Base-by-base conservation (phyloP, 768 basidiomycete species). In the Russula earlei region DNA sequence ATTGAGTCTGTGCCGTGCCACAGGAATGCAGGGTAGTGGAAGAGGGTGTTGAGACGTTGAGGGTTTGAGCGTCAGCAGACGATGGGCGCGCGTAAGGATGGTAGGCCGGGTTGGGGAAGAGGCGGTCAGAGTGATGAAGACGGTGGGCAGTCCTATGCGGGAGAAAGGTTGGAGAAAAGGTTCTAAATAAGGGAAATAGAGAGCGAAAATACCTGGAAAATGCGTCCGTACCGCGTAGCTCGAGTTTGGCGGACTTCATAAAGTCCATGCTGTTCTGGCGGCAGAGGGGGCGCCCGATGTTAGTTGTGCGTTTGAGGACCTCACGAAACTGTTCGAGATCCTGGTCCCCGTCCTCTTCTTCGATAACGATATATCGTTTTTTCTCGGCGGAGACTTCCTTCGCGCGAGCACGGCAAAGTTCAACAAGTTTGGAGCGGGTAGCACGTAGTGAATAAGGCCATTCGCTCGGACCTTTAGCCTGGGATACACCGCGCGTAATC, bases 241-340 rank as follows among this genome's bases (percentile, higher is more conserved):
- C 69, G 38, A 71, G 73, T 49, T 75, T 74, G 29, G 76, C 68
- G 11, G 67, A 68, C 56, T 77, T 79, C 70, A 91, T 80, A 61
- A 89, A 90, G 65, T 91, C 89, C 89, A 91, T 91, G 67, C 87
- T 88, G 22, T 87, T 87, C 72, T 88, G 87, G 55, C 85, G 76
- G 69, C 87, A 87, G 24, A 89, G 72, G 17, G 82, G 82, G 17
- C 82, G 78, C 53, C 74, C 75, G 19, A 61, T 74, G 66, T 77
- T 77, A 42, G 77, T 77, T 5, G 76, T 77, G 48, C 67, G 66
- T 54, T 76, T 74, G 31, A 78, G 69, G 25, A 76, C 72, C 44
- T 77, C 79, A 48, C 63, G 65, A 25, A 43, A 49, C 36, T 49
- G 46, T 49, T 54, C 52, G 27, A 54, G 57, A 11, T 43, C 57